A percentile compares a stretch with the other conserved stretches of the same genome.
These are phyloP conservation scores for Alternaria triticimaculans DNA, from an alignment of 2,329 filamentous ascomycete genomes.

Conservation along the genomic window DNA sequence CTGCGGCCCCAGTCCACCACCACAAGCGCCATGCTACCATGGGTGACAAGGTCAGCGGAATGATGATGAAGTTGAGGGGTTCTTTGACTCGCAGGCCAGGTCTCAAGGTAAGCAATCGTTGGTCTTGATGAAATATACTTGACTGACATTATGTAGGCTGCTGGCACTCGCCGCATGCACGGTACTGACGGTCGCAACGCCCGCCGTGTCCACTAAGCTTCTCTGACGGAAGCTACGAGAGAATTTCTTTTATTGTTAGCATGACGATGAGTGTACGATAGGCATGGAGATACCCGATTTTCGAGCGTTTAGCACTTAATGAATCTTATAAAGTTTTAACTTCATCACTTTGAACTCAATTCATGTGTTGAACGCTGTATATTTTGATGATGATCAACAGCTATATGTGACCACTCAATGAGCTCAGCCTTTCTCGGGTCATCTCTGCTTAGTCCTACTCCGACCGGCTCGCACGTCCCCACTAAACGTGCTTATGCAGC, in stretches of 20 bases:
- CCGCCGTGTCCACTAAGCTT: conserved; percentile 35
- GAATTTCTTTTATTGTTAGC: conserved; percentile 5
- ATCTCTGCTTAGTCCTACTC: neutral
- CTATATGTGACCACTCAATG: neutral
- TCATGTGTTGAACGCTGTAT: neutral
- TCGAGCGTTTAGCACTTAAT: conserved; percentile 14
- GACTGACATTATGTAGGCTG: conserved; percentile 59
- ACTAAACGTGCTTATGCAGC: too few relatives aligned
- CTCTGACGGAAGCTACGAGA: neutral
- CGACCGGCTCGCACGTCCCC: neutral
- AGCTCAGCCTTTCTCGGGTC: neutral
- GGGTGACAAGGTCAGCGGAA: conserved; percentile 80
- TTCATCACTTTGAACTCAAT: neutral
- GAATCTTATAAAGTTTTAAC: neutral
- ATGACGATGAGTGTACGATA: neutral
- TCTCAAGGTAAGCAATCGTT: conserved; percentile 63
- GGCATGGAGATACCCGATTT: conserved; percentile 21
- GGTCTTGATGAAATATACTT: neutral
- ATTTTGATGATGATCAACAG: neutral
- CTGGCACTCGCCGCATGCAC: conserved; percentile 75
- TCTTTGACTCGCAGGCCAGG: conserved; percentile 72
- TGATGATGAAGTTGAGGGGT: conserved; percentile 75
- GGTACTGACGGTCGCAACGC: conserved; percentile 73
- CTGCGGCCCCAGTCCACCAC: conserved; percentile 56
- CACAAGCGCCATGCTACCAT: conserved; percentile 72